Base-by-base conservation (phyloP, 306 rosid species). In the Lupinus albus region DNA sequence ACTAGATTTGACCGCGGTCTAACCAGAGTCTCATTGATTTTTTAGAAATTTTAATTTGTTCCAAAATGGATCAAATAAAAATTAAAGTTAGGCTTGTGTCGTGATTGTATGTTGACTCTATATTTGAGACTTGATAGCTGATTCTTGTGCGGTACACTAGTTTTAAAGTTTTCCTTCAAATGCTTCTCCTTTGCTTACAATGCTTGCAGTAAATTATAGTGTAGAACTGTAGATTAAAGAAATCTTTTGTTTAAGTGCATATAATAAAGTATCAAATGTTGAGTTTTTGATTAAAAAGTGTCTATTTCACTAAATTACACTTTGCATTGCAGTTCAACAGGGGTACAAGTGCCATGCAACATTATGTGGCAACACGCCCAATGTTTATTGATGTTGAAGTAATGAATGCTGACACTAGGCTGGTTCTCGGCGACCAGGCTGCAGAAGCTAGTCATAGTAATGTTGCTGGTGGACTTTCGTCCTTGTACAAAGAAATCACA, bases 281-380 rank as follows among this genome's bases (percentile, higher is more conserved):
- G 11, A 52, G 18, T 52, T 46, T 52, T 60, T 64, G 45, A 68
- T 13, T 45, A 49, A 45, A 12, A 13, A 36, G 30, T 69, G 48
- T 30, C 30, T 25, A 13, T 39, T 52, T 46, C 55, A 28, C 60
- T 61, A 51, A 53, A 32, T 52, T 72, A 30, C 41, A 16, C 66
- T 64, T 52, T 61, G 32, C 54, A 44, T 50, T 74, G 84, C 89
- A 94, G 99, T 94, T 94, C 74, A 94, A 94, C 82, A 84, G 99
- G 93, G 99, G 99, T 17, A 91, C 99, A 46, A 94, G 99, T 85
- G 99, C 99, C 78, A 94, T 94, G 99, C 99, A 94, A 81, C 99
- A 94, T 81, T 91, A 91, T 59, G 99, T 94, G 79, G 97, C 99
- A 73, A 94, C 99, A 61, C 99, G 99, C 30, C 95, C 97, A 55